A percentile compares a stretch with the other conserved stretches of the same genome.
Evolutionary conservation across 2,329 filamentous ascomycete species (phyloP).

Genomic region (Fusarium luffae): DNA sequence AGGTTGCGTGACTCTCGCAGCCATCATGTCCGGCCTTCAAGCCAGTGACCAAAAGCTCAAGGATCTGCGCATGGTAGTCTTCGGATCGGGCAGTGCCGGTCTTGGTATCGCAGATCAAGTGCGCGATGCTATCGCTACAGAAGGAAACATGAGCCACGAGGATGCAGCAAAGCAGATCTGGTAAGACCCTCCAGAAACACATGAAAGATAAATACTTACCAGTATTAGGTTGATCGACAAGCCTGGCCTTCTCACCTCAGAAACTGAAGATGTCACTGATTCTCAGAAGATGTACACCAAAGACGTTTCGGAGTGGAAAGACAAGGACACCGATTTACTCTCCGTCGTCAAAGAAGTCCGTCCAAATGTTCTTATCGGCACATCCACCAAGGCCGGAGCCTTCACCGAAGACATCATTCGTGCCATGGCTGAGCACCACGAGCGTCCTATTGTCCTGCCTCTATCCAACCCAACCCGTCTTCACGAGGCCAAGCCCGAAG

Average conservation of each 20-base stretch:
- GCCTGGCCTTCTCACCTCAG: constrained; percentile 76
- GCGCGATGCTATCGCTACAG: constrained; percentile 78
- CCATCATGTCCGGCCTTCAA: constrained; percentile 79
- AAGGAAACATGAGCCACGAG: constrained; percentile 73
- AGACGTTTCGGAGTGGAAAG: constrained; percentile 71
- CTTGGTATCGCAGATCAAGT: constrained; percentile 89
- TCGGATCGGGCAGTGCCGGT: constrained; percentile 84
- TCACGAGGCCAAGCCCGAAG: constrained; percentile 82
- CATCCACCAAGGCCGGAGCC: constrained; percentile 79
- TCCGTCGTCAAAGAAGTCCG: constrained; percentile 76
- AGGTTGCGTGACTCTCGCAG: constrained; percentile 86
- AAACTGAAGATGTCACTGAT: constrained; percentile 67
- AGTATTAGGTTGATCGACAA: constrained; percentile 80
- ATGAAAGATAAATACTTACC: background rate
- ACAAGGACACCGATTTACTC: constrained; percentile 67
- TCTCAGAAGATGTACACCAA: constrained; percentile 77
- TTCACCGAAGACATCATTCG: constrained; percentile 80
- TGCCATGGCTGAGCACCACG: constrained; percentile 79
- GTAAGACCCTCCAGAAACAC: constrained; percentile 53
- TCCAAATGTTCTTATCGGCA: constrained; percentile 86
- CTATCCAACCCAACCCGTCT: constrained; percentile 87
- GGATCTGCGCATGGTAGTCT: constrained; percentile 79
- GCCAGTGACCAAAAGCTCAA: constrained; percentile 73
- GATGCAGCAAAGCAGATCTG: constrained; percentile 85
- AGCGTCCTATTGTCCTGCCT: constrained; percentile 81